phyloP scores from a whole-genome alignment of 257 asterid species.

The Jasminum sambac region DNA sequence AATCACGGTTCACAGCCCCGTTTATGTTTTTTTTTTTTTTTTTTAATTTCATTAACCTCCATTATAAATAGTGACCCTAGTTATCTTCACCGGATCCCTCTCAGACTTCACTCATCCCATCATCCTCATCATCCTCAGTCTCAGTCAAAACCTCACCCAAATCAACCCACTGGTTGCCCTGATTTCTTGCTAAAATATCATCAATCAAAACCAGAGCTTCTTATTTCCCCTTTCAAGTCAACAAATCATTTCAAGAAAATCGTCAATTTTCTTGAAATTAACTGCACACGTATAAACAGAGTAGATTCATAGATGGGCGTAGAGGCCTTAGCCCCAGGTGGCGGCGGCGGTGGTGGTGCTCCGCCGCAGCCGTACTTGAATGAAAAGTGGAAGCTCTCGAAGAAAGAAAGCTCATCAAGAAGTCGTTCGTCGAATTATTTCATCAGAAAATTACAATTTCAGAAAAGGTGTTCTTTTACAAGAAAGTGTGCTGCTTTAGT shows the following conservation, averaged over 20 bases:
- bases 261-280: constrained; percentile 7
- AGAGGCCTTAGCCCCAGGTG: constrained; percentile 21
- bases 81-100: constrained; percentile 15
- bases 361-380: constrained; percentile 34
- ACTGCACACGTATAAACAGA: too few relatives aligned
- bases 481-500: constrained; percentile 78
- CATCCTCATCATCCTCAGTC: too few relatives aligned
- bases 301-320: too few relatives aligned
- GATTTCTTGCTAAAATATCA: not conserved
- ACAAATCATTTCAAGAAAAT: not conserved
- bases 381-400: constrained; percentile 41
- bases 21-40: too few relatives aligned
- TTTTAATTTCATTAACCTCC: constrained; percentile 8
- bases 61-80: constrained; percentile 48
- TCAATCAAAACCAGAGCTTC: constrained; percentile 1
- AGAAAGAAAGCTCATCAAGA: constrained; percentile 33
- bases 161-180: not conserved
- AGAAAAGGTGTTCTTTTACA: constrained; percentile 61
- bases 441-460: constrained; percentile 33
- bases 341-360: constrained; percentile 15
- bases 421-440: constrained; percentile 18
- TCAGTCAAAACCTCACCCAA: constrained; percentile 10
- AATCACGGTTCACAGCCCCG: too few relatives aligned
- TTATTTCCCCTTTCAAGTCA: too few relatives aligned
- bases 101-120: too few relatives aligned